Base-by-base conservation (phyloP, 257 asterid genomes). In the Lycium ferocissimum region DNA sequence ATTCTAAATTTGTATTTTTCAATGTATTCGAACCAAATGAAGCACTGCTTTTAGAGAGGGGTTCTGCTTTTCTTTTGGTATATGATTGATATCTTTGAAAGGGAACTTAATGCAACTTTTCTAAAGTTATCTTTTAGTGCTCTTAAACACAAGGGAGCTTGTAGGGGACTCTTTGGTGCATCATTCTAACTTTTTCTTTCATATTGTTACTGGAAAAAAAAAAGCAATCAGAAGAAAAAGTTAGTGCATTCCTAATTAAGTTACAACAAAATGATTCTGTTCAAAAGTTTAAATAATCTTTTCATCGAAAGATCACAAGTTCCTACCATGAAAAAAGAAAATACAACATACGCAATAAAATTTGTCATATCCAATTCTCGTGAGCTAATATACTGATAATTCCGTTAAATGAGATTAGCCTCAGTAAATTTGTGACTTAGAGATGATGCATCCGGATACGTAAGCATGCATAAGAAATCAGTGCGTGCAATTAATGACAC, bases 91-190 rank as follows among this genome's bases (percentile, higher is more conserved):
- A 0, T 43, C 63, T 49, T 70, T 76, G 63, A 76, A 26, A 49
- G 47, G 47, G 15, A 76, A 51, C 38, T 49, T 76, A 75, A 7
- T 76, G 63, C 82, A 51, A 13, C 80, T 73, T 72, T 75, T 76
- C 22, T 76, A 22, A 76, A 76, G 62, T 76, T 51, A 58, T 58
- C 65, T 20, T 58, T 58, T 58, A 58, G 5, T 56, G 61, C 2
- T 56, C 7, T 13, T 6, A 56, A 56, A 56, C n/a, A 17, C 15
- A 3, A 26, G 33, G 59, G 40, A 73, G 59, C 9, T 11, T 35
- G n/a, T 6, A 73, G 80, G 58, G 45, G 80, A 9, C 58, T 54
- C 59, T 54, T 54, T 20, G 38, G 38, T 6, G 38, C 37, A 45
- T n/a, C 38, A 20, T 20, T 11, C 49, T 6, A 73, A 73, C 58